These are phyloP conservation scores for Monilinia polystroma DNA, from an alignment of 2,329 filamentous ascomycete species.

Conservation along the genomic window DNA sequence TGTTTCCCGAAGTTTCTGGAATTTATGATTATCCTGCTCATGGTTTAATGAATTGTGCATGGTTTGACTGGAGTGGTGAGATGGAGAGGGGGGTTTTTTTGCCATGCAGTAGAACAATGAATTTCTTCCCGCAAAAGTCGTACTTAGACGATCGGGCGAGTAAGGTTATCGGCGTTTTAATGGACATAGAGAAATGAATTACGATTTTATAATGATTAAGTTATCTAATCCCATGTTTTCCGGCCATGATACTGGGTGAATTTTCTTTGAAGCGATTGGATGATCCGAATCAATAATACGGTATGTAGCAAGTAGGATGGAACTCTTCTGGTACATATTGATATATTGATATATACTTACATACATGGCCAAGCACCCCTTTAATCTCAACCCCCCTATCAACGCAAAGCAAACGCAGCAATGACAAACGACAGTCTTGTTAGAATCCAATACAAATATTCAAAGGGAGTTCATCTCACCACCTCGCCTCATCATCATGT, in stretches of 20 bases:
- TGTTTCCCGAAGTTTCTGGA: constrained; percentile 7
- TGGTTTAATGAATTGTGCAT: constrained; percentile 1
- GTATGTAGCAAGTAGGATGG: too few species aligned
- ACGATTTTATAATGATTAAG: constrained; percentile 18
- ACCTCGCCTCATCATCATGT: constrained; percentile 9
- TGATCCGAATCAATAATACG: not conserved
- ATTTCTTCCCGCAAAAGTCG: constrained; percentile 22
- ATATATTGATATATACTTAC: too few species aligned
- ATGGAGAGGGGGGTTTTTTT: not conserved
- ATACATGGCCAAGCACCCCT: not conserved
- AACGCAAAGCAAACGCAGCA: not conserved
- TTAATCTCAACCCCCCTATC: not conserved
- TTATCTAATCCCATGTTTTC: not conserved
- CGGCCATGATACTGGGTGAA: not conserved
- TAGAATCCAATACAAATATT: not conserved
- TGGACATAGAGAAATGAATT: constrained; percentile 20
- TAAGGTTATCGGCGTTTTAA: constrained; percentile 13
- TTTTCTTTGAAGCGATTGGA: not conserved
- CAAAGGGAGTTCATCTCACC: not conserved
- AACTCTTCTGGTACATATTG: not conserved
- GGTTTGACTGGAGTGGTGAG: constrained; percentile 12
- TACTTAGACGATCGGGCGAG: constrained; percentile 18
- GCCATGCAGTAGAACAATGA: constrained; percentile 8
- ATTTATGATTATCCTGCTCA: not conserved
- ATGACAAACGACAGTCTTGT: not conserved